These are phyloP conservation scores for Apium graveolens DNA, from an alignment of 129 eudicot genomes.

Conservation along the genomic window DNA sequence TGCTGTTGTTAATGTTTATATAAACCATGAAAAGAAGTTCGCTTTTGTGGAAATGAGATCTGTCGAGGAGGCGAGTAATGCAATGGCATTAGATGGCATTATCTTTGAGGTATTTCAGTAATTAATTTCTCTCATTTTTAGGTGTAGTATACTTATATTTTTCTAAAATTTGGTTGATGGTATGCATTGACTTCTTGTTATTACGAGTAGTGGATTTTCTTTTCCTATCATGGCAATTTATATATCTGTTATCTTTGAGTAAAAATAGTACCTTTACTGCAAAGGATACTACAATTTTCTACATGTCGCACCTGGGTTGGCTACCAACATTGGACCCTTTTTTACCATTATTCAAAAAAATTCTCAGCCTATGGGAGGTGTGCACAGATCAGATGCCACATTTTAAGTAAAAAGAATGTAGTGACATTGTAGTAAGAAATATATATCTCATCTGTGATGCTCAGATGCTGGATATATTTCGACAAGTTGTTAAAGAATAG, in stretches of 20 bases:
- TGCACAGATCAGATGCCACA: not conserved
- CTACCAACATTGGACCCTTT: not conserved
- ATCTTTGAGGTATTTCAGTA: slow-evolving; percentile 53
- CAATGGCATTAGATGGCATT: slow-evolving; percentile 51
- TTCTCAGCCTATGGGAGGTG: not conserved
- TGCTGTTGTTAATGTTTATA: slow-evolving; percentile 96
- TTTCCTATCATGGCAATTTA: not conserved
- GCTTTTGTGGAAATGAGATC: slow-evolving; percentile 99
- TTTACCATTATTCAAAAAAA: not conserved
- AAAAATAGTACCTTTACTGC: not conserved
- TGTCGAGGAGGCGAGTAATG: slow-evolving; percentile 98
- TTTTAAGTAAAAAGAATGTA: not conserved
- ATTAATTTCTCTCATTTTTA: not conserved
- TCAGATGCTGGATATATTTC: not conserved
- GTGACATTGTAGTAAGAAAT: not conserved
- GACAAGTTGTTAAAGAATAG: not conserved
- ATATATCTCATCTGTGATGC: not conserved
- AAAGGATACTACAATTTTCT: not conserved
- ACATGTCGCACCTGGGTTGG: not conserved
- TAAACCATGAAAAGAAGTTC: slow-evolving; percentile 93
- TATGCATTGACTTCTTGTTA: not conserved
- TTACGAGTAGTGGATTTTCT: not conserved
- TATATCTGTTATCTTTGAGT: not conserved
- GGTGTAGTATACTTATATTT: not conserved
- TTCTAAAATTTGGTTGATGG: not conserved